Base-by-base conservation (phyloP, 192 early-diverging fungal species). In the Coemansia sp. region DNA sequence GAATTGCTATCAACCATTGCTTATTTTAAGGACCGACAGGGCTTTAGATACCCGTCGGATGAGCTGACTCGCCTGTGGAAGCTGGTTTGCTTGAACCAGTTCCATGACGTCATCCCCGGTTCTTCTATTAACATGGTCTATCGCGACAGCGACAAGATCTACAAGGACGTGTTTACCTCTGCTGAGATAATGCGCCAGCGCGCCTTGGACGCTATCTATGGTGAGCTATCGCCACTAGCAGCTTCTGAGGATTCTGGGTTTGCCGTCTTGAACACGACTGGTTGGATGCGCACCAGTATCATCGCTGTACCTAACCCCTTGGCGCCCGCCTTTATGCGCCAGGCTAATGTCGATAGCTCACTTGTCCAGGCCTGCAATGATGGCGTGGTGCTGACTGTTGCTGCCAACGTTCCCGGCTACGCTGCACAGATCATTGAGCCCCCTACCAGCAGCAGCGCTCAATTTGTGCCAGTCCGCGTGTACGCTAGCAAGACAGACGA, bases 31-130 rank as follows among this genome's bases (percentile, higher is more conserved):
- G 46, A 56, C 64, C 35, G 16, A 48, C 59, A 67, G 31, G 42
- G 33, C 14, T 77, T 63, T 73, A 79, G 73, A 14, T 92, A 97
- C 62, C 93, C 93, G 3, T 85, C 89, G 55, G 76, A 75, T 0
- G 87, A 90, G 42, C 67, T 99, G 10, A 91, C 93, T 26, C 71
- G 86, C 0, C 69, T 94, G 38, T 99, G 96, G 96, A 96, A 95
- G 69, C 76, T 90, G 43, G 70, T 95, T 0, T 85, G 93, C 40
- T 76, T 99, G n/a, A 93, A 91, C 69, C 96, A 98, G 86, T 99
- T 99, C 71, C 96, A 99, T 61, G 96, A 97, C 82, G 92, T 97
- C 0, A 75, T 99, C 38, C 94, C 96, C 1, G 96, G 96, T 0
- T 93, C 91, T 0, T 80, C 90, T 1, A 97, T 99, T 68, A 91